Conservation (phyloP, 2,329 filamentous ascomycete species). For the Zymoseptoria pseudotritici region DNA sequence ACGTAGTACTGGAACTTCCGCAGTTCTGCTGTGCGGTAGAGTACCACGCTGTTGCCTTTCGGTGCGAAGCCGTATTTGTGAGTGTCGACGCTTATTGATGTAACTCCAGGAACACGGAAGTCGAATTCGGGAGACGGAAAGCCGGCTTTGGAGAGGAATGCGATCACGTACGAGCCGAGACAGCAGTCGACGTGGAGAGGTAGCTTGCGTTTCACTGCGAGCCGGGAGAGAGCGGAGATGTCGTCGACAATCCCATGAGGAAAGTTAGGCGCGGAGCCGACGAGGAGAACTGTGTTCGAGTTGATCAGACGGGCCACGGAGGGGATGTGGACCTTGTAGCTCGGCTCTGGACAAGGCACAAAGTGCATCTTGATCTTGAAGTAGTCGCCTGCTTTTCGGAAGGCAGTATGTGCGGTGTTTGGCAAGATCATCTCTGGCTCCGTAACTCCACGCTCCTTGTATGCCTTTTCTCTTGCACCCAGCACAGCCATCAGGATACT, state of each 20-base stretch:
- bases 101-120: conserved; percentile 89
- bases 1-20: conserved; percentile 95
- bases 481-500: conserved; percentile 95
- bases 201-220: conserved; percentile 71
- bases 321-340: conserved; percentile 73
- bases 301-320: conserved; percentile 81
- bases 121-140: conserved; percentile 86
- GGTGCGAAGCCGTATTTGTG: conserved; percentile 99
- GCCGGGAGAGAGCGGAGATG: conserved; percentile 72
- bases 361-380: conserved; percentile 94
- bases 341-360: conserved; percentile 76
- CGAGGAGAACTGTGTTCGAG: conserved; percentile 85
- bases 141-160: conserved; percentile 85
- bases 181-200: conserved; percentile 97
- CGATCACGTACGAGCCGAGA: conserved; percentile 88
- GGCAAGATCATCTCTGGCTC: conserved; percentile 98
- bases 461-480: conserved; percentile 82
- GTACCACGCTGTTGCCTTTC: conserved; percentile 88
- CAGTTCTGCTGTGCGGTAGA: conserved; percentile 75
- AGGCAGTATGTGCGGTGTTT: conserved; percentile 89
- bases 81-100: conserved; percentile 91
- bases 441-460: conserved; percentile 74
- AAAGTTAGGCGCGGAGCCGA: conserved; percentile 94
- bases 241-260: conserved; percentile 98
- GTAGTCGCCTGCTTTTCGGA: conserved; percentile 90